Evolutionary conservation across 2,329 filamentous ascomycete genomes (phyloP).

Genomic region (Cercospora berteroae): DNA sequence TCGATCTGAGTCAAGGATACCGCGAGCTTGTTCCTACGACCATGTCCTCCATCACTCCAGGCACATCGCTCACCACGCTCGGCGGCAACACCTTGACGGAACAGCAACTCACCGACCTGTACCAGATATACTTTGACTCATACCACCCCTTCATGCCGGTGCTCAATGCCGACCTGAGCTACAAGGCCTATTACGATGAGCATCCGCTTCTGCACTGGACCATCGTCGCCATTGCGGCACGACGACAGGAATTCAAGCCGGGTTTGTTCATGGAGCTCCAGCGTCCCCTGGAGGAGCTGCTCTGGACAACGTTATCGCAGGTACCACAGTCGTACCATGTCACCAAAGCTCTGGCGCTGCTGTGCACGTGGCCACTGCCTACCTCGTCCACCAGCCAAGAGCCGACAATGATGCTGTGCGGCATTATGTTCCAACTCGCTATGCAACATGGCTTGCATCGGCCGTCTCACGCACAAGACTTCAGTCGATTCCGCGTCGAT

Average conservation of each 20-base stretch:
- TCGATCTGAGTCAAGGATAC: constrained; percentile 41
- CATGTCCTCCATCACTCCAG: constrained; percentile 54
- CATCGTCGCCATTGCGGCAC: constrained; percentile 70
- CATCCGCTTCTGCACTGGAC: constrained; percentile 84
- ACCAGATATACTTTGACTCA: constrained; percentile 70
- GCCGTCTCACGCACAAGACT: constrained; percentile 79
- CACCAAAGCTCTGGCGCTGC: constrained; percentile 74
- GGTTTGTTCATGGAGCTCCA: constrained; percentile 66
- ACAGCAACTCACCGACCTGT: constrained; percentile 54
- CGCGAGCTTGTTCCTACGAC: constrained; percentile 43
- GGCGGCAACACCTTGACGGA: constrained; percentile 47
- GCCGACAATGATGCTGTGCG: constrained; percentile 76
- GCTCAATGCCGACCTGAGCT: constrained; percentile 58
- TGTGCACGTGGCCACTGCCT: constrained; percentile 80
- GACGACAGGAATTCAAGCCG: constrained; percentile 64
- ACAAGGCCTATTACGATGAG: constrained; percentile 66
- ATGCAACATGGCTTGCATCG: constrained; percentile 80
- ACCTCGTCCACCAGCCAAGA: constrained; percentile 79
- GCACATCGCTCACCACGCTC: constrained; percentile 58
- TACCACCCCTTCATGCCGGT: constrained; percentile 80
- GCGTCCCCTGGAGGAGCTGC: constrained; percentile 62
- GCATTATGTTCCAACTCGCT: constrained; percentile 83
- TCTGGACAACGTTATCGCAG: constrained; percentile 75
- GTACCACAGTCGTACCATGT: constrained; percentile 77
- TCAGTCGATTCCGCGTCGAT: constrained; percentile 65